Percentiles rank a stretch among this genome's conserved stretches.
Evolutionary conservation across 768 basidiomycete species (phyloP).

Genomic region (Butyriboletus loyo): DNA sequence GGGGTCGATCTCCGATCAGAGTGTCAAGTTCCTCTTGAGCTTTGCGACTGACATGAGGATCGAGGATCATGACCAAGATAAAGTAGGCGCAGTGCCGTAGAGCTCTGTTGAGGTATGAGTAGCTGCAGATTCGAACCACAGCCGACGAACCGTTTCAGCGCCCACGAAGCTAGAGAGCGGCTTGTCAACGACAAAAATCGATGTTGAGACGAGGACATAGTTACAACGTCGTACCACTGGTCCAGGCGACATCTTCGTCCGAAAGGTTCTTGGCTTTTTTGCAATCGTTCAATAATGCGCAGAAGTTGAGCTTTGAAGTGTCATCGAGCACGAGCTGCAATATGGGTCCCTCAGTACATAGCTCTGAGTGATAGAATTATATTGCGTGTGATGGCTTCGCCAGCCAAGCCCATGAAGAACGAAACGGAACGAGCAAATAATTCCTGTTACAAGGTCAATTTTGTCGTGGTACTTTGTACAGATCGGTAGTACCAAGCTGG

Average conservation of each 20-base stretch:
- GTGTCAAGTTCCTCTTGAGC: conserved; percentile 5
- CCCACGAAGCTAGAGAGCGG: not conserved
- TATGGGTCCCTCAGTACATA: not conserved
- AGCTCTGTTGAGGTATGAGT: not conserved
- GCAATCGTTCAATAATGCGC: conserved; percentile 1
- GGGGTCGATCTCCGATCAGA: conserved; percentile 1
- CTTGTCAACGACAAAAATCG: not conserved
- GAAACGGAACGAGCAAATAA: conserved; percentile 4
- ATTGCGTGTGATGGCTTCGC: conserved; percentile 8
- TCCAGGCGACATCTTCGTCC: conserved; percentile 11
- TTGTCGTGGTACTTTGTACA: too few species aligned
- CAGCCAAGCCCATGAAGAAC: not conserved
- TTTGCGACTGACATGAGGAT: conserved; percentile 1
- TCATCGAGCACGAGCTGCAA: conserved; percentile 2
- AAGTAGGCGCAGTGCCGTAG: conserved; percentile 5
- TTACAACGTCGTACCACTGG: conserved; percentile 7
- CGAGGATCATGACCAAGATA: conserved; percentile 4
- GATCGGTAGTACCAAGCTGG: not conserved
- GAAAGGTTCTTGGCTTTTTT: conserved; percentile 1
- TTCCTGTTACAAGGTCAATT: not conserved
- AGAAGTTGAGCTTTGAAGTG: conserved; percentile 4
- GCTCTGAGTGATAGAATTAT: not conserved
- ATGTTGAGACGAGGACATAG: not conserved
- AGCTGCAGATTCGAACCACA: not conserved
- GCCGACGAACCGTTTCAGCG: conserved; percentile 2